Evolutionary conservation across 257 asterid species (phyloP).

Genomic region (Echites panduratus): DNA sequence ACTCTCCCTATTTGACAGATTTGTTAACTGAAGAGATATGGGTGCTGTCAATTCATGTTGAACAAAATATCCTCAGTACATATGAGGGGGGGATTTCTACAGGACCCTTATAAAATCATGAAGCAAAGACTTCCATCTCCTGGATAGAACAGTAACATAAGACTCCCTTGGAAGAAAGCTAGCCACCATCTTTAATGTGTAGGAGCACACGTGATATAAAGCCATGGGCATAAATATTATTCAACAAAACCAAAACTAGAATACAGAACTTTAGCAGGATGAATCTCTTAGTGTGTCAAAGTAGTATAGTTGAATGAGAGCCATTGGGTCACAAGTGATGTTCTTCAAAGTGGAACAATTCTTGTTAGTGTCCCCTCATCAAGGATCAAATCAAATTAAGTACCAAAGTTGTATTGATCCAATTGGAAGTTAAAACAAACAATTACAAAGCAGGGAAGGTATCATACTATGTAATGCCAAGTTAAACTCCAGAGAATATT

Average conservation of each 20-base stretch:
- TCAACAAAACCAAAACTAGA: not conserved
- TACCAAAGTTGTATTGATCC: constrained; percentile 9
- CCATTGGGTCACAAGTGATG: constrained; percentile 66
- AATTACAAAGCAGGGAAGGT: not conserved
- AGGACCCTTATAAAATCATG: constrained; percentile 89
- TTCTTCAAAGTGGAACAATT: constrained; percentile 85
- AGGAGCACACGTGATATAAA: constrained; percentile 20
- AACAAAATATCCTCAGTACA: no score
- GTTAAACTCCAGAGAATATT: not conserved
- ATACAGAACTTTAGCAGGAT: constrained; percentile 66
- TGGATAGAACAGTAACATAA: constrained; percentile 70
- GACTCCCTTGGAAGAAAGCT: constrained; percentile 91
- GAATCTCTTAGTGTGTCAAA: constrained; percentile 92
- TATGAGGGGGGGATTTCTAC: not conserved
- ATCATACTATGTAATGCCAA: no score
- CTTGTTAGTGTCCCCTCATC: constrained; percentile 93
- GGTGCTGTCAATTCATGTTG: not conserved
- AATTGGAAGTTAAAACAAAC: constrained; percentile 8
- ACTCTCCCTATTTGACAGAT: not conserved
- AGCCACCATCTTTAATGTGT: constrained; percentile 58
- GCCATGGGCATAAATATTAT: constrained; percentile 5
- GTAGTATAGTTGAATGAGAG: constrained; percentile 74
- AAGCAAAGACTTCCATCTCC: constrained; percentile 81
- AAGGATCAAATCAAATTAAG: constrained; percentile 72
- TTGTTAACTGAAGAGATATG: not conserved